phyloP scores from a whole-genome alignment of 768 basidiomycete genomes.

The Boletus huronensis region DNA sequence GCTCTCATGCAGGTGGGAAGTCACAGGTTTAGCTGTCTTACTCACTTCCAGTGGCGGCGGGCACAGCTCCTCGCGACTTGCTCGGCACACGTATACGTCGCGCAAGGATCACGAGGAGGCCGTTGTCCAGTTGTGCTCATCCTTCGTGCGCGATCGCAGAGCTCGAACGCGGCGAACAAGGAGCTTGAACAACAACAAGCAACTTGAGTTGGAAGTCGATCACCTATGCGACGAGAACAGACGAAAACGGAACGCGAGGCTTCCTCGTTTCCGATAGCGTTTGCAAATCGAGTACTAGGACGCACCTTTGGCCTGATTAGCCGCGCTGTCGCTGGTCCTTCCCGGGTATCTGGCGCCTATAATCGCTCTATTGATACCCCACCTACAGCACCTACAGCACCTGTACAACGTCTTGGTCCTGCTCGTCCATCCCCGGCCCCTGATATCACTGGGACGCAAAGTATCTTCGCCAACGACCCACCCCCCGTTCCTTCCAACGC shows the following conservation, averaged over 20 bases:
- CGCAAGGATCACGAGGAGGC: constrained; percentile 27
- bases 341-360: neutral
- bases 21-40: neutral
- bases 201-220: constrained; percentile 26
- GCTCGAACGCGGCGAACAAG: constrained; percentile 30
- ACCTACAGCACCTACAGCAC: neutral
- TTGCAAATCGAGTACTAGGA: neutral
- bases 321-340: constrained; percentile 23
- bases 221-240: constrained; percentile 9
- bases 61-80: constrained; percentile 51
- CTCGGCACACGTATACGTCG: constrained; percentile 32
- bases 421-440: neutral
- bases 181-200: constrained; percentile 15
- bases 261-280: neutral
- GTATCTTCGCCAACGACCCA: constrained; percentile 23
- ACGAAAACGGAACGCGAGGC: neutral
- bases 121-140: constrained; percentile 44
- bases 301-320: constrained; percentile 7
- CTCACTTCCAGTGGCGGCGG: constrained; percentile 54
- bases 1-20: neutral
- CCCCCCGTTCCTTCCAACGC: constrained; percentile 12
- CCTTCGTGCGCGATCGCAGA: constrained; percentile 38
- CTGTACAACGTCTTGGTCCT: neutral
- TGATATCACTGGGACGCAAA: constrained; percentile 3
- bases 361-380: neutral